Base-by-base conservation (phyloP, 1,284 basidiomycete species). In the Malassezia cuniculi region DNA sequence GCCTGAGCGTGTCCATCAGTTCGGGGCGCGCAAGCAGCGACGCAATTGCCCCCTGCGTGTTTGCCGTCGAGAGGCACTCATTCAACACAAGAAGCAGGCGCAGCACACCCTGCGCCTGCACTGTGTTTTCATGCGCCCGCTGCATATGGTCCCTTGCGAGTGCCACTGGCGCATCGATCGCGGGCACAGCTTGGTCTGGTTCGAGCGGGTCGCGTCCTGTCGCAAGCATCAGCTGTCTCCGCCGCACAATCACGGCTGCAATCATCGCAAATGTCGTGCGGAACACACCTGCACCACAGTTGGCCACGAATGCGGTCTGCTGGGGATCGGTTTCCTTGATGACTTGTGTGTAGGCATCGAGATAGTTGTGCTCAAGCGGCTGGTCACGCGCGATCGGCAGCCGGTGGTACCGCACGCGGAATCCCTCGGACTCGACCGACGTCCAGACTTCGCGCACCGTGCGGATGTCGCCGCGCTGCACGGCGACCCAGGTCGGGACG, bases 241-340 rank as follows among this genome's bases (percentile, higher is more conserved):
- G 72, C 20, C 93, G 75, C 1, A 97, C 75, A 17, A 99, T 74
- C 47, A 83, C 78, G 1, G 90, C 89, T 2, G 89, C 85, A 11
- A 82, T 78, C 93, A 97, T 97, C 5, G 85, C 90, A 66, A 95
- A 95, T 0, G 90, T 94, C 2, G 90, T 93, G 27, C 93, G 78
- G 0, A 93, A 87, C 3, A 86, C 85, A 29, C 93, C 93, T 76
- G 93, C 89, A 27, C 93, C 90, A 66, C 93, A 95, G 41, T 85
- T 90, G 68, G 97, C 94, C 2, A 97, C 84, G 12, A 97, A 73
- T 0, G 82, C 80, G 0, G 85, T 86, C 15, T 73, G 74, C 6
- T 78, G 70, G 0, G 90, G 87, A 53, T 93, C 84, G 0, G 82
- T 78, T 27, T 77, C 71, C 55, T 79, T 78, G 57, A 97, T 80